Evolutionary conservation across 768 basidiomycete species (phyloP).

Genomic region (Hericium erinaceus): DNA sequence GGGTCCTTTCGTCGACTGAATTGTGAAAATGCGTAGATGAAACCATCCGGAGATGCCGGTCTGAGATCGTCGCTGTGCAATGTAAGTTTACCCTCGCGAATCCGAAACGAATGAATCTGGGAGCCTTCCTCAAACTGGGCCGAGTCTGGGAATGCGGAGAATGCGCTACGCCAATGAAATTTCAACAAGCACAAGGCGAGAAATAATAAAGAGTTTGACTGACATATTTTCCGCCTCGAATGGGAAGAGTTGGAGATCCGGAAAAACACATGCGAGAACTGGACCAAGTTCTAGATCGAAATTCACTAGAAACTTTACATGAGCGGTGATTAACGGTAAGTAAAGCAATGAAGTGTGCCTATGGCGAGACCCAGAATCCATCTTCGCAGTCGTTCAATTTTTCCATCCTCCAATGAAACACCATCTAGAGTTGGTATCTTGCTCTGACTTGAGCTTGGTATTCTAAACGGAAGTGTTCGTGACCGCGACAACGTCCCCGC

Average conservation of each 20-base stretch:
- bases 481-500: constrained; percentile 31
- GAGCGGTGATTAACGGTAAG: not conserved
- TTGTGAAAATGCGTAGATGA: constrained; percentile 68
- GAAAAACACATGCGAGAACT: constrained; percentile 60
- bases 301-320: constrained; percentile 42
- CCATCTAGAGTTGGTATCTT: constrained; percentile 19
- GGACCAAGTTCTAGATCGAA: constrained; percentile 89
- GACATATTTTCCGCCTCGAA: constrained; percentile 80
- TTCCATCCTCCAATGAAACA: constrained; percentile 39
- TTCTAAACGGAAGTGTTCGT: constrained; percentile 35
- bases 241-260: constrained; percentile 52
- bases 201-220: constrained; percentile 19
- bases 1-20: constrained; percentile 65
- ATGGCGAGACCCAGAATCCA: constrained; percentile 66
- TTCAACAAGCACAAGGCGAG: constrained; percentile 2
- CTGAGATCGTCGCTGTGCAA: constrained; percentile 25
- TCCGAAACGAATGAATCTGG: constrained; percentile 79
- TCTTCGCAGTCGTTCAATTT: constrained; percentile 40
- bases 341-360: constrained; percentile 31
- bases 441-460: constrained; percentile 14
- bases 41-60: constrained; percentile 44
- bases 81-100: constrained; percentile 35
- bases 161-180: constrained; percentile 47
- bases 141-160: constrained; percentile 89
- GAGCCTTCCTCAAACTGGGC: constrained; percentile 77